phyloP scores from a whole-genome alignment of 768 basidiomycete genomes.

The Strobilomyces echinocephalus region DNA sequence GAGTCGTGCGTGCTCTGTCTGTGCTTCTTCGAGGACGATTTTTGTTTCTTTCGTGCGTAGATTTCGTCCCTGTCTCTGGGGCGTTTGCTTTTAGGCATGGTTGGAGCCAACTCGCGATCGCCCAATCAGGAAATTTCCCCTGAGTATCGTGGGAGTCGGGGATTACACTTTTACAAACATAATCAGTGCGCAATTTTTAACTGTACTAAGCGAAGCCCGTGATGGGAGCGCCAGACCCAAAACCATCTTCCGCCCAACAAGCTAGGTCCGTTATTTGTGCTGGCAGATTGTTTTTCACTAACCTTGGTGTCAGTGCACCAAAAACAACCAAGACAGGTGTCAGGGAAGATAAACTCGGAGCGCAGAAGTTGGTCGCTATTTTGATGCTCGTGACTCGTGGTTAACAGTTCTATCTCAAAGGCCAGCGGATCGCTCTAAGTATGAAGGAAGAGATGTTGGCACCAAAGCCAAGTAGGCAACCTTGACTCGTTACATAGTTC shows the following conservation, averaged over 20 bases:
- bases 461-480: background rate
- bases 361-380: slow-evolving; percentile 3
- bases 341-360: background rate
- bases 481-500: background rate
- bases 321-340: background rate
- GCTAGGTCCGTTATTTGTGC: slow-evolving; percentile 1
- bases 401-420: background rate
- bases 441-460: background rate
- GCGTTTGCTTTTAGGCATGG: slow-evolving; percentile 29
- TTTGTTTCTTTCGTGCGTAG: slow-evolving; percentile 53
- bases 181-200: too few relatives aligned
- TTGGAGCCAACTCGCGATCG: background rate
- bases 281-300: background rate
- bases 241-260: too few relatives aligned
- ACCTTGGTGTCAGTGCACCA: background rate
- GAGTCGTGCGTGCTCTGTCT: slow-evolving; percentile 33
- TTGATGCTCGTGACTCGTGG: background rate
- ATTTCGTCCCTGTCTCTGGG: slow-evolving; percentile 37
- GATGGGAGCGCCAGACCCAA: too few relatives aligned
- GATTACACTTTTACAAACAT: too few relatives aligned
- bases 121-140: too few relatives aligned
- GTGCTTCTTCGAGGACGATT: slow-evolving; percentile 28
- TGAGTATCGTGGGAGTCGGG: too few relatives aligned
- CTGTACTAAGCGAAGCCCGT: too few relatives aligned
- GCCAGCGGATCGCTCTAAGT: background rate